phyloP scores from a whole-genome alignment of 2,329 filamentous ascomycete genomes.

The Cercospora sp. region DNA sequence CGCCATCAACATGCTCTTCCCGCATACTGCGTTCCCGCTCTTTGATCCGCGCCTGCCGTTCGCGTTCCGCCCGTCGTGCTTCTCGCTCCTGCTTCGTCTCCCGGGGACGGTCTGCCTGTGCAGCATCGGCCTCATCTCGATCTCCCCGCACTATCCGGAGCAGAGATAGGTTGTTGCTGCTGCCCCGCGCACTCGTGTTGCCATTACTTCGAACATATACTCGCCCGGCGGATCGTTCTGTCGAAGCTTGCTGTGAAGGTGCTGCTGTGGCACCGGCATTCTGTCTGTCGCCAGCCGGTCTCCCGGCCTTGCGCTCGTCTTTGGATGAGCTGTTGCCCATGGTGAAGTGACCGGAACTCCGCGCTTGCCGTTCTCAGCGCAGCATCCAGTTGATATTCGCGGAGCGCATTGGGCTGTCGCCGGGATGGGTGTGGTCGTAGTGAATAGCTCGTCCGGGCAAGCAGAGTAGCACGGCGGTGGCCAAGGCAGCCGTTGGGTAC shows the following conservation, averaged over 20 bases:
- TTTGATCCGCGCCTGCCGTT: conserved; percentile 71
- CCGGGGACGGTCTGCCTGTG: conserved; percentile 60
- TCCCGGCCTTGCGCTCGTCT: conserved; percentile 45
- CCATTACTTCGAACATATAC: conserved; percentile 52
- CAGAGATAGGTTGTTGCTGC: conserved; percentile 60
- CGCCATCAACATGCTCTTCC: conserved; percentile 92
- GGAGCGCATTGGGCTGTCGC: conserved; percentile 17
- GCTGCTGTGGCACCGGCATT: conserved; percentile 33
- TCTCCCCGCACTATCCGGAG: conserved; percentile 55
- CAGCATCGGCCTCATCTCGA: conserved; percentile 49
- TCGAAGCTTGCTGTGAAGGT: conserved; percentile 27
- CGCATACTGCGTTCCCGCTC: conserved; percentile 88
- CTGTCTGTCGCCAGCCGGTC: conserved; percentile 39
- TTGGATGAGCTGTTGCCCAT: conserved; percentile 55
- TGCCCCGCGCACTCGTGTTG: conserved; percentile 45
- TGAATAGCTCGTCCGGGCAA: not conserved
- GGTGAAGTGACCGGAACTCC: conserved; percentile 8
- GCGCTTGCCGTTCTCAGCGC: conserved; percentile 16
- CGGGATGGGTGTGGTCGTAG: not conserved
- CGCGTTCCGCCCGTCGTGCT: conserved; percentile 78
- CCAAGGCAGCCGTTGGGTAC: conserved; percentile 18
- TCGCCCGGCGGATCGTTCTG: conserved; percentile 35
- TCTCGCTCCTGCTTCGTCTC: conserved; percentile 93
- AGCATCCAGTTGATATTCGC: conserved; percentile 7
- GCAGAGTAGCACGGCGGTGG: not conserved